Conservation (phyloP, 495 filamentous ascomycete species). For the Jackrogersella minutella region DNA sequence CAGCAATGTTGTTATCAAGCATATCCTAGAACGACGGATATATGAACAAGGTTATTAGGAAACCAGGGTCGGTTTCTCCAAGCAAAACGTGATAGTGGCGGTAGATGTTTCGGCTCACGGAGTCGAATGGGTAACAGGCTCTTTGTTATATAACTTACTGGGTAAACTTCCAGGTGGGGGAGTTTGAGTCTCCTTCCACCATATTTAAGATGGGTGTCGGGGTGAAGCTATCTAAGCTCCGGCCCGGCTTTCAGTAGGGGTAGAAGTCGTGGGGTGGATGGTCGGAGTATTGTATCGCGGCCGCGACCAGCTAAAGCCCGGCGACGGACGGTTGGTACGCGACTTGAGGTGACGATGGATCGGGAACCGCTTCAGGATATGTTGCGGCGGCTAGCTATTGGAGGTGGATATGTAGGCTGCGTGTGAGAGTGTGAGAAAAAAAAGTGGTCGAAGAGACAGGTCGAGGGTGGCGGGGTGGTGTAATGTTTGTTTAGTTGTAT, state of each 20-base stretch:
- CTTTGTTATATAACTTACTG: slow-evolving; percentile 75
- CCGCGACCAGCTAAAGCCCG: slow-evolving; percentile 17
- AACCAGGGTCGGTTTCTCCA: not conserved
- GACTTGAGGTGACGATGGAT: slow-evolving; percentile 28
- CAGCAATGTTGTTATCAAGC: slow-evolving; percentile 23
- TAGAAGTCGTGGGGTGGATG: slow-evolving; percentile 3
- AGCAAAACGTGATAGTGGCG: not conserved
- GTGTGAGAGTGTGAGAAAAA: slow-evolving; percentile 2
- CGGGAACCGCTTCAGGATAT: slow-evolving; percentile 21
- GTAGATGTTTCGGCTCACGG: not conserved
- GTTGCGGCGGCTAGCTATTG: slow-evolving; percentile 6
- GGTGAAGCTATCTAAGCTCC: slow-evolving; percentile 43
- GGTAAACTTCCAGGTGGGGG: slow-evolving; percentile 99
- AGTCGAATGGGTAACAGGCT: not conserved
- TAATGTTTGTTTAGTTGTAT: slow-evolving; percentile 7
- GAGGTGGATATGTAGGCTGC: slow-evolving; percentile 15
- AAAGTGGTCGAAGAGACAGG: slow-evolving; percentile 13
- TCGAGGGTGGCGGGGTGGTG: slow-evolving; percentile 31
- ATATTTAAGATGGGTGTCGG: slow-evolving; percentile 67
- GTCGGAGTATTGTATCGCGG: slow-evolving; percentile 19
- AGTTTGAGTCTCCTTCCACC: slow-evolving; percentile 92
- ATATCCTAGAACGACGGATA: not conserved
- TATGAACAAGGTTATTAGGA: not conserved
- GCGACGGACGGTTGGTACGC: slow-evolving; percentile 22
- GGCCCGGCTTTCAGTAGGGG: slow-evolving; percentile 25